Evolutionary conservation across 2,329 filamentous ascomycete genomes (phyloP), one percentile per base, ranked within the genome.

Genomic region (Phaeosphaeriaceae sp.): DNA sequence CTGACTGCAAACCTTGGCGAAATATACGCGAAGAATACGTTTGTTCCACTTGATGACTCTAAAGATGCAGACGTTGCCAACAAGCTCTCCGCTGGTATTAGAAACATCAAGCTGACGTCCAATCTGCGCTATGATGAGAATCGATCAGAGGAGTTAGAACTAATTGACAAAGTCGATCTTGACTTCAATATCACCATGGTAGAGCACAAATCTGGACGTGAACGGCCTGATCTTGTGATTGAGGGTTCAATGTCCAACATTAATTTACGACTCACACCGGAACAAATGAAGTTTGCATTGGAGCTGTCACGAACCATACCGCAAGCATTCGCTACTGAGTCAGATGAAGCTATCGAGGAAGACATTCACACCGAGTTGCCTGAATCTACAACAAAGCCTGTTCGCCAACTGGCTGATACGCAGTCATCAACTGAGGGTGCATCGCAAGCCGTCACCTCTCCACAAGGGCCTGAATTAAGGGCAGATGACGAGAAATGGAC

Each of bases 91-190:
- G 88, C 92, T 15, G 94, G 94, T 17, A 93, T 99, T 59, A 85
- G 93, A 45, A 96, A 99, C 53, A 91, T 97, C 52, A 87, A 90
- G 28, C 78, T 99, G 21, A 97, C 91, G 0, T 97, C 93, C 0
- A 87, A 90, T 46, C 91, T 97, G 66, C 84, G 96, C 68, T 97
- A 95, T 63, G 74, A 84, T 0, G 81, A 86, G 2, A 83, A 86
- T 28, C 76, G 83, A 48, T 84, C 85, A 0, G 94, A 99, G 72
- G 92, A 96, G 70, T 79, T 99, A 6, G 91, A 99, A 70, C 88
- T 99, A 78, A 96, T 99, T 61, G 92, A 99, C 66, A 92, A 97
- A 62, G 92, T 99, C 11, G 94, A 99, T 69, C 79, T 99, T 18
- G 90, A 89, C 39, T 97, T 99, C 76, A 90, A 89, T 52, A 87